A percentile compares a stretch with the other conserved stretches of the same genome.
Conservation (phyloP, 2,329 filamentous ascomycete species). For the Fusarium chaquense region DNA sequence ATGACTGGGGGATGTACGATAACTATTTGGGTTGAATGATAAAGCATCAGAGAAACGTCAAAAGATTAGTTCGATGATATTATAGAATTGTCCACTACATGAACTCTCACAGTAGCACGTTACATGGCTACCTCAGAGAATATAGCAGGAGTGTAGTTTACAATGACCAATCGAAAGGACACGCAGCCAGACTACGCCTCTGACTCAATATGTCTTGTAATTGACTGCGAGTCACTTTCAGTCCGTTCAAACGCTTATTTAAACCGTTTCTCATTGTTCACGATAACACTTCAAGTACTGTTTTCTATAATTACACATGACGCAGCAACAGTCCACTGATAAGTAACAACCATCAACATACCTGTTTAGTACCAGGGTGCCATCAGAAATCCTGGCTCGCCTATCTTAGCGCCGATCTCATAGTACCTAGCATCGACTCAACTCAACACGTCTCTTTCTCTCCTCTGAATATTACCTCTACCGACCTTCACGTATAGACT, state of each 20-base stretch:
- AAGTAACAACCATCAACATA: neutral
- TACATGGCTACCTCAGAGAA: neutral
- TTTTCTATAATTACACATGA: neutral
- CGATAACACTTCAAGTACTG: neutral
- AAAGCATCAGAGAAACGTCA: slow-evolving; percentile 28
- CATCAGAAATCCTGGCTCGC: slow-evolving; percentile 22
- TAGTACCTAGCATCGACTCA: slow-evolving; percentile 1
- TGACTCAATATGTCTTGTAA: neutral
- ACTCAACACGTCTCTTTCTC: slow-evolving; percentile 25
- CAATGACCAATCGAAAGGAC: slow-evolving; percentile 12
- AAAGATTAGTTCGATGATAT: slow-evolving; percentile 9
- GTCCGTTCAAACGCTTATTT: neutral
- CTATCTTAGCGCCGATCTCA: slow-evolving; percentile 32
- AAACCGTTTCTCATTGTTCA: neutral
- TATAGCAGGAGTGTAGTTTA: neutral
- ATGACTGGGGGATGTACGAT: slow-evolving; percentile 35
- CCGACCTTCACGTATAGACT: neutral
- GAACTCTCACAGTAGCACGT: neutral
- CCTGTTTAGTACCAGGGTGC: neutral
- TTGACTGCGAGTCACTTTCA: neutral
- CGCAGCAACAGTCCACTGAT: neutral
- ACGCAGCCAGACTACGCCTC: neutral
- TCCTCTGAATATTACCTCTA: neutral
- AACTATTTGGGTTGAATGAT: slow-evolving; percentile 20
- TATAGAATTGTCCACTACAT: neutral